Evolutionary conservation across 2,329 filamentous ascomycete species (phyloP).

Genomic region (Tolypocladium inflatum): DNA sequence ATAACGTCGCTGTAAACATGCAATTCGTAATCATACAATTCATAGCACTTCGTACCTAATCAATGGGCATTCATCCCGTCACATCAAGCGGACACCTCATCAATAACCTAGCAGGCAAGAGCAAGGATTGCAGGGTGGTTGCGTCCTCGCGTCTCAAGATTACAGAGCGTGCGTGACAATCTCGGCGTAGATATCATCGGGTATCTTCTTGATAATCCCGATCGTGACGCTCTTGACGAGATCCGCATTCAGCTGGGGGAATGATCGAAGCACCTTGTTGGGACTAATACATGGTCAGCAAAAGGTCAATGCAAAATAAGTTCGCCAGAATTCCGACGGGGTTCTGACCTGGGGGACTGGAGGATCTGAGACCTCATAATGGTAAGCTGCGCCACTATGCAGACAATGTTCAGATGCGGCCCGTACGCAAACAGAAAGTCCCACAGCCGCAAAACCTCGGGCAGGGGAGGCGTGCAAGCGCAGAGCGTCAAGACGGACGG

Average conservation of each 20-base stretch:
- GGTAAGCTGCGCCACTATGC: constrained; percentile 90
- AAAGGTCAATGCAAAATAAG: background rate
- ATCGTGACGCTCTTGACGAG: constrained; percentile 79
- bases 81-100: background rate
- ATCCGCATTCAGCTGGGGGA: constrained; percentile 74
- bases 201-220: constrained; percentile 80
- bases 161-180: constrained; percentile 79
- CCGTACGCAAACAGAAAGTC: constrained; percentile 97
- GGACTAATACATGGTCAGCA: constrained; percentile 49
- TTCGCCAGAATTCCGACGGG: background rate
- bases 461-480: constrained; percentile 88
- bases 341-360: constrained; percentile 64
- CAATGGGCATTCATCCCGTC: background rate
- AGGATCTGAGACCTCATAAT: constrained; percentile 79
- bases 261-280: constrained; percentile 81
- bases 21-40: constrained; percentile 2
- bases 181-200: constrained; percentile 81
- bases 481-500: constrained; percentile 90
- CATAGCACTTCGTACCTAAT: background rate
- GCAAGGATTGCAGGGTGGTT: no score
- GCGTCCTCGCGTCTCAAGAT: background rate
- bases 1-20: background rate
- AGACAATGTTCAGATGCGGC: constrained; percentile 87
- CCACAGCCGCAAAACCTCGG: constrained; percentile 89
- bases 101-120: background rate